phyloP scores from a whole-genome alignment of 176 grass and related monocot genomes.

The Rhynchospora tenuis region DNA sequence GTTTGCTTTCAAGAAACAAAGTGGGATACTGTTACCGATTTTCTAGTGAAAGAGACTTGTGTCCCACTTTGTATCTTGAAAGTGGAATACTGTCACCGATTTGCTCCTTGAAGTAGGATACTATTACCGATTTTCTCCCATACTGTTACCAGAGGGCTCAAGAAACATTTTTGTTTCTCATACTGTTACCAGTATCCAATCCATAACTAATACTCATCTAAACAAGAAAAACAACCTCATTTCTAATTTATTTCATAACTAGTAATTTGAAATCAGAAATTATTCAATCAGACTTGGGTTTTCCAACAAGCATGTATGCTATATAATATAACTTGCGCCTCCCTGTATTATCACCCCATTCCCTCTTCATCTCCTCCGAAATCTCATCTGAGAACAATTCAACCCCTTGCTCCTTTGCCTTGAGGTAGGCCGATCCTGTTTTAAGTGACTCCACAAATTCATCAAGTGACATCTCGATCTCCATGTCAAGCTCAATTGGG shows the following conservation, averaged over 20 bases:
- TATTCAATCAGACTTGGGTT: conserved; percentile 21
- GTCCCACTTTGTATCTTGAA: too few relatives aligned
- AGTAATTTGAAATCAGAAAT: neutral
- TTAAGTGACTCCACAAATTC: conserved; percentile 32
- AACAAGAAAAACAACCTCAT: conserved; percentile 1
- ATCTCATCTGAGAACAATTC: conserved; percentile 46
- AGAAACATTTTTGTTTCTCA: neutral
- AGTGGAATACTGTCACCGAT: too few relatives aligned
- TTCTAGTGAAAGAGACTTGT: too few relatives aligned
- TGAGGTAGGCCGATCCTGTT: conserved; percentile 39
- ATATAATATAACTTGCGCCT: neutral
- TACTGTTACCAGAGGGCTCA: too few relatives aligned
- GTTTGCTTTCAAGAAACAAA: too few relatives aligned
- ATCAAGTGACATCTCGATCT: conserved; percentile 45
- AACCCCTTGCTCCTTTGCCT: conserved; percentile 50
- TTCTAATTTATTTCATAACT: neutral
- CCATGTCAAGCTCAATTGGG: conserved; percentile 49
- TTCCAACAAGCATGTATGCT: conserved; percentile 58
- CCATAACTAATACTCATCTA: neutral
- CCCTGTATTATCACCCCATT: conserved; percentile 28
- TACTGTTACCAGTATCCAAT: neutral
- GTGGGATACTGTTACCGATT: neutral
- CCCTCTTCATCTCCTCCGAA: conserved; percentile 39
- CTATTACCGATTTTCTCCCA: too few relatives aligned
- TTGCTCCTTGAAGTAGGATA: too few relatives aligned